Evolutionary conservation across 352 stramenopile genomes (phyloP), one percentile per base, ranked within the genome.

Genomic region (Phytophthora capsici): DNA sequence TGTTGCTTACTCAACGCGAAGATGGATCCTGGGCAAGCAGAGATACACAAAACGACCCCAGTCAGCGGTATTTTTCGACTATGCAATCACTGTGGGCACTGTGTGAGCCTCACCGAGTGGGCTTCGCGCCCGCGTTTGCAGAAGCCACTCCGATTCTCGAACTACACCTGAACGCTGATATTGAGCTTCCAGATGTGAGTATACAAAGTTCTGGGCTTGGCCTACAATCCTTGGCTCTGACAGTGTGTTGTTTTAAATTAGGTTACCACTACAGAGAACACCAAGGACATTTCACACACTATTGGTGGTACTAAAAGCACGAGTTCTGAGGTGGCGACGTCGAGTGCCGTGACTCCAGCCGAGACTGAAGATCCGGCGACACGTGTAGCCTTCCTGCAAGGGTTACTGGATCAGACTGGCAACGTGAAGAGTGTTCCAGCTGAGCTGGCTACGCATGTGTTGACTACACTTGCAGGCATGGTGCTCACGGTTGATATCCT

Each of bases 401-500:
- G 73, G 17, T 63, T 94, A 61, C 65, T 96, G 36, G 85, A 93
- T 64, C 86, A 94, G 45, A 74, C 86, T 17, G 80, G 76, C 51
- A 86, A 88, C 49, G 71, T 94, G 25, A 96, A 94, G 66, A 84
- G 77, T 32, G 78, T 92, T 38, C 84, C 84, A 40, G 70, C 78
- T n/a, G 69, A 70, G 4, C 54, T 94, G 12, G 88, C 88, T 13
- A 80, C 78, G 19, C 79, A 93, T 51, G 86, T 96, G 57, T 62
- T 96, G 46, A 78, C 32, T 26, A 90, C 80, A 19, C 84, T 96
- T 20, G 66, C 78, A 30, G 77, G 58, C 36, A 82, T 96, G 75
- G 62, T 71, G 49, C 73, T 96, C 34, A 94, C 77, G 46, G 85
- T 96, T 50, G 86, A 94, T 57, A 90, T 93, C 57, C 69, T 96